phyloP scores from a whole-genome alignment of 352 stramenopile species.

The Phytophthora pisi region DNA sequence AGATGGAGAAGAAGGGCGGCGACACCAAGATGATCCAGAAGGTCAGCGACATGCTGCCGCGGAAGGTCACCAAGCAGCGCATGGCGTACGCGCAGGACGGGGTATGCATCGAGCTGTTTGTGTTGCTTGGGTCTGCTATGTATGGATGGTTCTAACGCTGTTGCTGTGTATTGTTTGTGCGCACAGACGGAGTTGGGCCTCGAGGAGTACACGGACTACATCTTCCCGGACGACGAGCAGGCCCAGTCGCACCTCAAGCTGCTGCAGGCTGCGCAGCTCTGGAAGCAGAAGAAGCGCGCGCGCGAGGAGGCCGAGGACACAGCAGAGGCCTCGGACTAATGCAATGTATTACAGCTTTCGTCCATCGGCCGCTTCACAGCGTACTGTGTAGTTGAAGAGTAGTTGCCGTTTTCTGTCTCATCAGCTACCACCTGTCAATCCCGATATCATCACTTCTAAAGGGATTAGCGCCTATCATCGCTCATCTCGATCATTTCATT shows the following conservation, averaged over 20 bases:
- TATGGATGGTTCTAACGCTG: conserved; percentile 23
- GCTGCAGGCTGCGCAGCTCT: conserved; percentile 96
- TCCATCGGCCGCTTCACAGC: not conserved
- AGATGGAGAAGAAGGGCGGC: conserved; percentile 88
- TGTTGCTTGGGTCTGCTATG: conserved; percentile 2
- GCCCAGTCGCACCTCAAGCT: conserved; percentile 96
- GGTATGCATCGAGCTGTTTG: conserved; percentile 43
- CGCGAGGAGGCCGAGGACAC: conserved; percentile 49
- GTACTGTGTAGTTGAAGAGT: too few species aligned
- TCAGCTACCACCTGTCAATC: conserved; percentile 20
- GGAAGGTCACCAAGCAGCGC: conserved; percentile 96
- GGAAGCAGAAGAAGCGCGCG: conserved; percentile 92
- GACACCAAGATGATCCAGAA: conserved; percentile 79
- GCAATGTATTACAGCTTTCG: conserved; percentile 4
- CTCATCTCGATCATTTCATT: conserved; percentile 9
- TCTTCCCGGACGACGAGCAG: conserved; percentile 98
- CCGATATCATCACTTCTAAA: conserved; percentile 2
- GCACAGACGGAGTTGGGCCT: conserved; percentile 85
- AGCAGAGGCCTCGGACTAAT: conserved; percentile 19
- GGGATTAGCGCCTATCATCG: conserved; percentile 11
- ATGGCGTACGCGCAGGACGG: conserved; percentile 93
- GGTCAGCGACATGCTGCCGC: conserved; percentile 94
- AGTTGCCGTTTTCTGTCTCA: conserved; percentile 18
- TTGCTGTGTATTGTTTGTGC: conserved; percentile 2
- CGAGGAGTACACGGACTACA: conserved; percentile 99